phyloP scores from a whole-genome alignment of 768 basidiomycete genomes.

The Boletus insuetus region DNA sequence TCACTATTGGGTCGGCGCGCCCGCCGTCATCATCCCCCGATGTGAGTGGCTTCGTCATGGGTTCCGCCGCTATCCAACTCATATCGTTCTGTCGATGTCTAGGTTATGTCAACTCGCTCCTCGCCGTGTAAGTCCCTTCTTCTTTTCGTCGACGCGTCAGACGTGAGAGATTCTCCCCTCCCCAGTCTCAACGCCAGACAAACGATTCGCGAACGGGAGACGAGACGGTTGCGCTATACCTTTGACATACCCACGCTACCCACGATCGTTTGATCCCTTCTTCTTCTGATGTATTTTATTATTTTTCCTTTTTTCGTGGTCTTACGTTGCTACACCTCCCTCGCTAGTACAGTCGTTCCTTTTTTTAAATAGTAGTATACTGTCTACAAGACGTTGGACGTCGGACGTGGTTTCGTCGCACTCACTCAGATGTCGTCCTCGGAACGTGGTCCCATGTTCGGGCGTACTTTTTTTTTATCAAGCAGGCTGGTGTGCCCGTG shows the following conservation, averaged over 20 bases:
- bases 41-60: constrained; percentile 1
- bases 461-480: too few relatives aligned
- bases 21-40: constrained; percentile 7
- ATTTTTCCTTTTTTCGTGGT: background rate
- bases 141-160: too few relatives aligned
- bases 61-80: background rate
- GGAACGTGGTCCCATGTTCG: too few relatives aligned
- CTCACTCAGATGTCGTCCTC: too few relatives aligned
- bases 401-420: too few relatives aligned
- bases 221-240: background rate
- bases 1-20: constrained; percentile 12
- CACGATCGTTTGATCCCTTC: background rate
- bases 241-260: constrained; percentile 8
- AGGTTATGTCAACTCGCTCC: constrained; percentile 16
- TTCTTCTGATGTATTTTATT: background rate
- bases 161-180: too few relatives aligned
- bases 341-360: too few relatives aligned
- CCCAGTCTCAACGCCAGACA: constrained; percentile 9
- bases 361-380: too few relatives aligned
- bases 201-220: constrained; percentile 9
- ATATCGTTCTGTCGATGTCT: background rate
- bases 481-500: too few relatives aligned
- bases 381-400: too few relatives aligned
- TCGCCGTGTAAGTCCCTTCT: constrained; percentile 5
- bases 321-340: too few relatives aligned